Evolutionary conservation across 345 rosid genomes (phyloP), one percentile per base, ranked within the genome.

Genomic region (Draba incana): DNA sequence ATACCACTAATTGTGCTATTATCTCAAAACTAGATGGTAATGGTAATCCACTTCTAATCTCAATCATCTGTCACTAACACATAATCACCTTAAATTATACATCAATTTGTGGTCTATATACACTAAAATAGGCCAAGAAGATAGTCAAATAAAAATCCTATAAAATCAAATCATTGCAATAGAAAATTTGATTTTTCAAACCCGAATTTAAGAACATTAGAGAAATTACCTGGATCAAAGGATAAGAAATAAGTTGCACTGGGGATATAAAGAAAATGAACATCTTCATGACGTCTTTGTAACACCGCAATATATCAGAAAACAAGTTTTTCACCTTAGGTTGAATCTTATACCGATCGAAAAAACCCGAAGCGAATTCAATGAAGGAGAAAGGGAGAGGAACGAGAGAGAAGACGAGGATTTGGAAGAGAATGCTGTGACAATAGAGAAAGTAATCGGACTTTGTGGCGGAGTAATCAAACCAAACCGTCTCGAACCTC

Each of bases 381-480:
- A 81, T 2, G 62, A 86, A 53, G 12, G 78, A 83, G 8, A 83
- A 8, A 14, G 98, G 98, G 49, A 90, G 66, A 9, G 96, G 96
- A 20, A 71, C 87, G 57, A 88, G 28, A 8, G 92, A 82, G 79
- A 90, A 90, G 48, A 83, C 57, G 39, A 84, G 38, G 69, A 86
- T 84, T 65, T 86, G 79, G 74, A 88, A 83, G 66, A 88, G 59
- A 52, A 85, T 78, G 81, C 77, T 86, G 77, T 88, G 97, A 73
- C 84, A 80, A 77, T 79, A 86, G 57, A 92, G 87, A 57, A 75
- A 75, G 84, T 86, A 90, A 71, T 92, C 96, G 7, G 98, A 86
- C 66, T 84, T 90, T 3, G 74, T 39, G 10, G 84, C 85, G 13
- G 98, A 85, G 86, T 88, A 92, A 45, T 71, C 72, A 79, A 79